Evolutionary conservation across 495 filamentous ascomycete genomes (phyloP), one percentile per base, ranked within the genome.

Genomic region (Talaromyces liani): DNA sequence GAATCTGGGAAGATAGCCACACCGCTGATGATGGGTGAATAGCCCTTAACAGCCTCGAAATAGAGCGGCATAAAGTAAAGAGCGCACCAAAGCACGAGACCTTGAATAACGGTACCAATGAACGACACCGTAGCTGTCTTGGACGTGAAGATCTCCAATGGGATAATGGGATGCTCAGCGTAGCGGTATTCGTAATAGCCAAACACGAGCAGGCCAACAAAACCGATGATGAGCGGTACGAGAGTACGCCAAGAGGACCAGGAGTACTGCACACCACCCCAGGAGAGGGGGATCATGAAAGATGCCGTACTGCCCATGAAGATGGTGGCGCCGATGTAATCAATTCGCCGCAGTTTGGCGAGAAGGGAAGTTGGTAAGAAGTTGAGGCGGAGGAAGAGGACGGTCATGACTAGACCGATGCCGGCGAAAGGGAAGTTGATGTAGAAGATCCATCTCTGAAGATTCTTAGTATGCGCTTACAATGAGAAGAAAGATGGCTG

Each of bases 261-360:
- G 3, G 72, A 51, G 58, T 81, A 84, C 27, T 78, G 71, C 2
- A 79, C 68, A 34, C 81, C 82, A 47, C 81, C 82, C 82, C 81
- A 83, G 4, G 79, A 77, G 6, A 84, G 66, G 0, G 79, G 79
- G 33, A 84, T 77, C 29, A 83, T 63, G 62, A 84, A 80, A 2
- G 76, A 75, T 1, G 81, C 78, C 6, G 69, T 55, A 57, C 73
- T 74, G 75, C 75, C 78, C 12, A 80, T 76, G 67, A 90, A 89
- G 1, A 88, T 25, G 0, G 82, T 61, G 6, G 77, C 75, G 0
- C 88, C 87, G 33, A 84, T 34, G 79, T 86, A 89, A 66, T 91
- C 88, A 24, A 88, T 80, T 20, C 71, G 72, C 18, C 69, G 66
- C 5, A 86, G 70, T 67, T 84, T 84, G 34, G 75, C 66, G 22